These are phyloP conservation scores for Agrostemma githago DNA, from an alignment of 148 eudicot species.

Conservation along the genomic window DNA sequence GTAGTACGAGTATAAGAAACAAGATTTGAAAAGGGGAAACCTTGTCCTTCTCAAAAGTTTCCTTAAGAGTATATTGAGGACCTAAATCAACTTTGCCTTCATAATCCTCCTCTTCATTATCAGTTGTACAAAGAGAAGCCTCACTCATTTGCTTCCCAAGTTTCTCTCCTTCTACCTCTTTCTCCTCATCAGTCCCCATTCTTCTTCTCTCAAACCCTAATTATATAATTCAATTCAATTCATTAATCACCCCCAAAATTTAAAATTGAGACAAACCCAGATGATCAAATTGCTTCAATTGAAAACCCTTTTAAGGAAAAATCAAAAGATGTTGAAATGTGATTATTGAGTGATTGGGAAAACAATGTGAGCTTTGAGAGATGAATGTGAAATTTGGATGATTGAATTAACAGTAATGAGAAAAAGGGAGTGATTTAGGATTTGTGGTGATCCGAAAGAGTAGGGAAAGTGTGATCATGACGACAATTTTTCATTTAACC, in stretches of 20 bases:
- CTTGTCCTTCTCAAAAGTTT: conserved; percentile 79
- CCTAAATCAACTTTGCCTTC: conserved; percentile 50
- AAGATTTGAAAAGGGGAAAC: conserved; percentile 30
- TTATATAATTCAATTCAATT: conserved; percentile 37
- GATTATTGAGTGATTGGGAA: not conserved
- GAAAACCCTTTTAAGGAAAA: conserved; percentile 12
- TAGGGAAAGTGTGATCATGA: conserved; percentile 23
- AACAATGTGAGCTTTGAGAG: not conserved
- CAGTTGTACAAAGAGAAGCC: conserved; percentile 43
- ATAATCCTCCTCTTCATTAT: conserved; percentile 60
- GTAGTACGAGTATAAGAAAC: too few species aligned
- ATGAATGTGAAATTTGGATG: not conserved
- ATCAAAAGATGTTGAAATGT: not conserved
- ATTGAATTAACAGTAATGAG: not conserved
- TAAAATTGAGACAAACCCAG: conserved; percentile 16
- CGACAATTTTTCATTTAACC: conserved; percentile 1
- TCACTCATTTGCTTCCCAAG: conserved; percentile 44
- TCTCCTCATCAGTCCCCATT: conserved; percentile 50
- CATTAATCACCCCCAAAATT: not conserved
- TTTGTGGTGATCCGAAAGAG: conserved; percentile 18
- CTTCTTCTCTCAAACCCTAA: not conserved
- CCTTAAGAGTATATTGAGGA: conserved; percentile 59
- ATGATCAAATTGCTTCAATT: not conserved
- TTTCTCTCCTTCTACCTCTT: conserved; percentile 41
- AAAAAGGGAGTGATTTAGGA: not conserved